phyloP scores from a whole-genome alignment of 2,329 filamentous ascomycete genomes.

The Coniochaeta prunicola region DNA sequence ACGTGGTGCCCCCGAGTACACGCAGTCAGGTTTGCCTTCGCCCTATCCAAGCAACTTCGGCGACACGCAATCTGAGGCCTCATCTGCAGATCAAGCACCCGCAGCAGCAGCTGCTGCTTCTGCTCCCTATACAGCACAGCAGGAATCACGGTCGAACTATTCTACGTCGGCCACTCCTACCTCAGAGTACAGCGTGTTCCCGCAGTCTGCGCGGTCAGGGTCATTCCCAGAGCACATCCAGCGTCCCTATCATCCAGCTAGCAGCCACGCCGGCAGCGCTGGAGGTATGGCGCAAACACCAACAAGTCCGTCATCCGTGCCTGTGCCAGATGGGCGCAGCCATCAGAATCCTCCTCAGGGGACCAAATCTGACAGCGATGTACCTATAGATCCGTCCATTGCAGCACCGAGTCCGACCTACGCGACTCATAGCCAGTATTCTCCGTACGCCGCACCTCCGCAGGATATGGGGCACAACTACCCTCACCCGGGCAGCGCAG shows the following conservation, averaged over 20 bases:
- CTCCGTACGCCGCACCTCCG: conserved; percentile 74
- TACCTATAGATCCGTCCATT: conserved; percentile 99
- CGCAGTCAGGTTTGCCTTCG: conserved; percentile 82
- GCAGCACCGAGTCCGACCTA: conserved; percentile 90
- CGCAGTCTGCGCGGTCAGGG: conserved; percentile 67
- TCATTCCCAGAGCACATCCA: conserved; percentile 84
- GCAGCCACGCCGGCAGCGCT: conserved; percentile 63
- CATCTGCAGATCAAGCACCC: conserved; percentile 84
- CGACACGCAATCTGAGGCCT: conserved; percentile 76
- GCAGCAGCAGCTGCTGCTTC: conserved; percentile 92
- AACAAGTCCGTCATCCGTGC: conserved; percentile 84
- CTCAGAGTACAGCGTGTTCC: conserved; percentile 80
- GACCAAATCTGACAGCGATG: conserved; percentile 91
- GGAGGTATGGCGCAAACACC: conserved; percentile 93
- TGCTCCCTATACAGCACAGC: conserved; percentile 71
- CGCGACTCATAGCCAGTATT: conserved; percentile 57
- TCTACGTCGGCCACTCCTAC: conserved; percentile 76
- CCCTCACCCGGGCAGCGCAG: conserved; percentile 47
- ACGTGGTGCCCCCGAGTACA: conserved; percentile 64
- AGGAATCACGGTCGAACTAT: conserved; percentile 72
- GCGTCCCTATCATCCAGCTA: conserved; percentile 74
- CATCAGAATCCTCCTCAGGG: conserved; percentile 62
- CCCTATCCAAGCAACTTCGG: conserved; percentile 59
- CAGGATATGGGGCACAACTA: conserved; percentile 84
- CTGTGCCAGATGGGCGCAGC: conserved; percentile 73